phyloP scores from a whole-genome alignment of 306 rosid species.

The Vicia villosa region DNA sequence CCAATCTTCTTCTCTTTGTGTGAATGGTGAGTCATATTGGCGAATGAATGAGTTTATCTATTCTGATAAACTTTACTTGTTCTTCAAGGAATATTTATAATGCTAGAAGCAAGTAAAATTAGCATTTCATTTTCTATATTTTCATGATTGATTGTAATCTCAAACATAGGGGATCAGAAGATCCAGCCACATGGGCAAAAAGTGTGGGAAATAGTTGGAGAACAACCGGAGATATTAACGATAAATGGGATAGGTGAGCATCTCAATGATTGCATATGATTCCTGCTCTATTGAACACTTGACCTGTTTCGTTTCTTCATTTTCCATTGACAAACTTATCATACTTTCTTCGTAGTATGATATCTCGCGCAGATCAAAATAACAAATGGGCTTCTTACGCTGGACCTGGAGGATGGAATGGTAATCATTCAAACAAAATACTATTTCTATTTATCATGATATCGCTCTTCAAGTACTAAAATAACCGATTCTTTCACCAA shows the following conservation, averaged over 20 bases:
- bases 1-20: constrained; percentile 69
- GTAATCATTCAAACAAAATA: constrained; percentile 36
- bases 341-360: constrained; percentile 50
- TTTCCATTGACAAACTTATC: constrained; percentile 14
- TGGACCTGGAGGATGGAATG: constrained; percentile 88
- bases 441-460: neutral
- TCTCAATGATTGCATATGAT: neutral
- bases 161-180: constrained; percentile 63
- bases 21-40: constrained; percentile 63
- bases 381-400: constrained; percentile 82
- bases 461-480: neutral
- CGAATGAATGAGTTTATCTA: neutral
- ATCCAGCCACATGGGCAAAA: constrained; percentile 71
- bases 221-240: constrained; percentile 74
- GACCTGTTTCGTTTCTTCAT: constrained; percentile 17
- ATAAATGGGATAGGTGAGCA: constrained; percentile 65
- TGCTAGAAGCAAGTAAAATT: constrained; percentile 1
- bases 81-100: neutral
- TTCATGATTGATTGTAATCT: constrained; percentile 26
- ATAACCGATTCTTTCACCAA: neutral
- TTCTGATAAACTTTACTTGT: neutral
- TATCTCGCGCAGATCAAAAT: constrained; percentile 60
- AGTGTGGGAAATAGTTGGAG: constrained; percentile 82
- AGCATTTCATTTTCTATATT: neutral
- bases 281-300: constrained; percentile 18